Percentiles rank a stretch among this genome's conserved stretches.
These are phyloP conservation scores for Pachysandra terminalis DNA, from an alignment of 164 flowering plant species.

Conservation along the genomic window DNA sequence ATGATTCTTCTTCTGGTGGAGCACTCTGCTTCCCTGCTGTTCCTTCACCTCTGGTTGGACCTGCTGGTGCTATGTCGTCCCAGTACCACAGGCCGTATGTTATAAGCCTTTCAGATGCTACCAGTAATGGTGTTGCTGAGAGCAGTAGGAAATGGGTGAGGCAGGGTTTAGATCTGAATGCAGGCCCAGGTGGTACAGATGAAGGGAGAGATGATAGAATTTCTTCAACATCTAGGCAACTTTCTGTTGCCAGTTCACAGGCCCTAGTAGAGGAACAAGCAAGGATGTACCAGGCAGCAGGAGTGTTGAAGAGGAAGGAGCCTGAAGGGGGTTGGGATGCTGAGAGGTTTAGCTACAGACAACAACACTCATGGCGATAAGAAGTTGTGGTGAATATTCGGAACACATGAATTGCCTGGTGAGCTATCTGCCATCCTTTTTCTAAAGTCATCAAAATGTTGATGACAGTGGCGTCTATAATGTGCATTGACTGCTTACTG, in stretches of 20 bases:
- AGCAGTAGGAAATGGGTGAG: constrained; percentile 61
- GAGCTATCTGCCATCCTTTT: constrained; percentile 6
- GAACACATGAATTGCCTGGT: constrained; percentile 14
- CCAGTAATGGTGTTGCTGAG: constrained; percentile 35
- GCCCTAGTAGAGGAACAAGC: constrained; percentile 38
- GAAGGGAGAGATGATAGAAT: constrained; percentile 71
- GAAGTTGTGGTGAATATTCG: constrained; percentile 1
- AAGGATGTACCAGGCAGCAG: constrained; percentile 17
- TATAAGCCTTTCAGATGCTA: constrained; percentile 47
- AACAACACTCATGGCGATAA: constrained; percentile 47
- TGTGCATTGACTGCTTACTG: neutral
- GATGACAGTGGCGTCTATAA: neutral
- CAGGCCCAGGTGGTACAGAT: constrained; percentile 72
- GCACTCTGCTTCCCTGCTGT: constrained; percentile 20
- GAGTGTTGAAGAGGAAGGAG: constrained; percentile 39
- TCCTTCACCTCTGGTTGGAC: constrained; percentile 21
- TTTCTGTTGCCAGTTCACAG: constrained; percentile 51
- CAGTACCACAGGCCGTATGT: constrained; percentile 64
- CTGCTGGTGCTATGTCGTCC: constrained; percentile 38
- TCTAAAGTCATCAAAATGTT: neutral
- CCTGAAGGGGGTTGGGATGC: constrained; percentile 58
- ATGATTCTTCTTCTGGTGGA: constrained; percentile 61
- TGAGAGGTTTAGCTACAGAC: constrained; percentile 36
- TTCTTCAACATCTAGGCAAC: constrained; percentile 41
- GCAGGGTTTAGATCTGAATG: constrained; percentile 78